Base-by-base conservation (phyloP, 495 filamentous ascomycete genomes). In the Penicillium desertorum region DNA sequence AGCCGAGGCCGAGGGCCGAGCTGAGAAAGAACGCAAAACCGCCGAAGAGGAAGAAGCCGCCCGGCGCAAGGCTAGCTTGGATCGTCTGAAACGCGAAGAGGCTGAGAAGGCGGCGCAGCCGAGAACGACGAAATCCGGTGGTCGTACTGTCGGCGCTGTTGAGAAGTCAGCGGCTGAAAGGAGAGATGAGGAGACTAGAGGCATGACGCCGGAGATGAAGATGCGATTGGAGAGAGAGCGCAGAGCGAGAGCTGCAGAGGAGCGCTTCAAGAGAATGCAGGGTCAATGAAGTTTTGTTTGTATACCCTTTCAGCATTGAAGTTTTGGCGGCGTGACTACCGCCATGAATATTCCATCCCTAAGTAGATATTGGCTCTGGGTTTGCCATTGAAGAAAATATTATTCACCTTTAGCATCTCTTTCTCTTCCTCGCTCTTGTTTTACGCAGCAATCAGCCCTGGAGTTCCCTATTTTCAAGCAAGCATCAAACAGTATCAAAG, bases 231-330 rank as follows among this genome's bases (percentile, higher is more conserved):
- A 96, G 67, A 79, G 90, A 69, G 90, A 91, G 72, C 80, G 86
- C 50, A 86, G 90, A 63, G 91, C 89, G 12, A 83, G 91, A 57
- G 92, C 92, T 14, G 91, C 90, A 3, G 91, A 96, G 75, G 92
- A 92, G 77, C 84, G 93, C 61, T 82, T 97, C 41, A 83, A 77
- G 68, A 73, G 83, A 62, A 77, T 91, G 81, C 75, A 78, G 54
- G 65, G 68, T 22, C 64, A 66, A 14, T 71, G 56, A 67, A 6
- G 16, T 16, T 49, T 20, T 56, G 3, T 23, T 23, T 25, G 25
- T 47, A 59, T 20, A 41, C 29, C 36, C 42, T 51, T 29, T 36
- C 1, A 52, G 50, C 45, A 22, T 59, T 58, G 39, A 11, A 16
- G 5, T 29, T 12, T 22, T 52, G 32, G 9, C 34, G 39, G 14